Evolutionary conservation across 306 rosid species (phyloP).

Genomic region (Lablab purpureus): DNA sequence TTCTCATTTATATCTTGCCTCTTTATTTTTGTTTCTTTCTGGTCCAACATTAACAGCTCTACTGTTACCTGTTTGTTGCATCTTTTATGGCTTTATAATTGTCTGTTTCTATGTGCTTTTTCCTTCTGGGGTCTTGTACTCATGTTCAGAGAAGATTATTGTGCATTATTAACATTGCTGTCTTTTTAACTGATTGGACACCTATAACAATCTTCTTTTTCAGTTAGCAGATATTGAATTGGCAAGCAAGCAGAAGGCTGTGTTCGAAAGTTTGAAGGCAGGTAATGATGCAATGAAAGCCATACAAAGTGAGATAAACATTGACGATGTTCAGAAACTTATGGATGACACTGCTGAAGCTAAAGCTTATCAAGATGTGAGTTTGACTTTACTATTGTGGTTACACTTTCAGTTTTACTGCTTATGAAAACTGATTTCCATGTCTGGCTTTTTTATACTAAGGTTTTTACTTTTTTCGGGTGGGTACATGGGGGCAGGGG

Average conservation of each 20-base stretch:
- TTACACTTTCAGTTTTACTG: conserved; percentile 21
- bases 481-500: no score
- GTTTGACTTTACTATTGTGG: conserved; percentile 47
- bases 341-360: conserved; percentile 96
- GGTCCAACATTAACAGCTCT: background rate
- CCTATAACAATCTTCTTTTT: conserved; percentile 44
- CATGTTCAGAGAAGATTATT: conserved; percentile 23
- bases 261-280: conserved; percentile 92
- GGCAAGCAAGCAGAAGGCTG: conserved; percentile 93
- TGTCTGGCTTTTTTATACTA: background rate
- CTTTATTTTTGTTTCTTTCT: conserved; percentile 21
- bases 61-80: conserved; percentile 28
- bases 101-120: conserved; percentile 9
- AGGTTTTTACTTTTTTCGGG: no score
- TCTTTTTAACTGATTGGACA: conserved; percentile 21
- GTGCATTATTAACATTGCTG: background rate
- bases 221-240: conserved; percentile 96
- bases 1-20: conserved; percentile 8
- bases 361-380: conserved; percentile 97
- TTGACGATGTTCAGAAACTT: conserved; percentile 94
- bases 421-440: conserved; percentile 28
- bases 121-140: conserved; percentile 4
- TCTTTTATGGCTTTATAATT: conserved; percentile 41
- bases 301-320: conserved; percentile 88
- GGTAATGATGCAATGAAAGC: conserved; percentile 90